phyloP scores from a whole-genome alignment of 2,329 filamentous ascomycete genomes.

The Exophiala sp. region DNA sequence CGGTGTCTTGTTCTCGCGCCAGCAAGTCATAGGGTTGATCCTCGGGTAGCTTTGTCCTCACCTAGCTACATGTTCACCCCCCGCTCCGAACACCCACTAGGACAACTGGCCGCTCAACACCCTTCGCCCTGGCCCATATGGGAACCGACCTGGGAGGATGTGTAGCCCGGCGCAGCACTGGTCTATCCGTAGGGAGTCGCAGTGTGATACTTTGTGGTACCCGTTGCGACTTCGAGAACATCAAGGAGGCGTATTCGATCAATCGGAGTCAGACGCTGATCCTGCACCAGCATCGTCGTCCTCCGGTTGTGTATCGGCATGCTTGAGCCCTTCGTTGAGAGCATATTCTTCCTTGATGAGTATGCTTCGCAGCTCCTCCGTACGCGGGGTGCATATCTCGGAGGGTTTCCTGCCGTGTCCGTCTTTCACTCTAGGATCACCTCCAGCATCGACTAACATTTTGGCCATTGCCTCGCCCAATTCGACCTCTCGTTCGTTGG shows the following conservation, averaged over 20 bases:
- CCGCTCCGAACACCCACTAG: too few species aligned
- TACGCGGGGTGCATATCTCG: constrained; percentile 41
- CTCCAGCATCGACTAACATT: constrained; percentile 47
- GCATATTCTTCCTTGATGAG: constrained; percentile 45
- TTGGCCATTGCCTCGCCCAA: constrained; percentile 43
- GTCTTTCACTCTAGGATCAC: constrained; percentile 45
- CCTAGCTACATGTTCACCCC: too few species aligned
- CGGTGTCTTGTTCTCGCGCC: too few species aligned
- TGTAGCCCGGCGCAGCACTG: too few species aligned
- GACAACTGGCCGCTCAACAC: too few species aligned
- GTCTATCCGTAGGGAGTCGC: too few species aligned
- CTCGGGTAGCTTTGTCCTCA: too few species aligned
- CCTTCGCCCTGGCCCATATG: too few species aligned
- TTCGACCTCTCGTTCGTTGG: constrained; percentile 42
- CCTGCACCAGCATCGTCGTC: constrained; percentile 31
- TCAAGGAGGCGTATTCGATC: constrained; percentile 1
- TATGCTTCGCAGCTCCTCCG: constrained; percentile 38
- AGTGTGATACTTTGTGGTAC: too few species aligned
- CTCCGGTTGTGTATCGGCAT: constrained; percentile 30
- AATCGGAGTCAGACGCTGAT: constrained; percentile 25
- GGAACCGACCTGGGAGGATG: too few species aligned
- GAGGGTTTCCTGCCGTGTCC: constrained; percentile 43
- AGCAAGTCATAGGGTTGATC: too few species aligned
- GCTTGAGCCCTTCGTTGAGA: constrained; percentile 41
- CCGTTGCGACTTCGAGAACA: neutral